These are phyloP conservation scores for Dacryopinax spathularia DNA, from an alignment of 768 basidiomycete species.

Conservation along the genomic window DNA sequence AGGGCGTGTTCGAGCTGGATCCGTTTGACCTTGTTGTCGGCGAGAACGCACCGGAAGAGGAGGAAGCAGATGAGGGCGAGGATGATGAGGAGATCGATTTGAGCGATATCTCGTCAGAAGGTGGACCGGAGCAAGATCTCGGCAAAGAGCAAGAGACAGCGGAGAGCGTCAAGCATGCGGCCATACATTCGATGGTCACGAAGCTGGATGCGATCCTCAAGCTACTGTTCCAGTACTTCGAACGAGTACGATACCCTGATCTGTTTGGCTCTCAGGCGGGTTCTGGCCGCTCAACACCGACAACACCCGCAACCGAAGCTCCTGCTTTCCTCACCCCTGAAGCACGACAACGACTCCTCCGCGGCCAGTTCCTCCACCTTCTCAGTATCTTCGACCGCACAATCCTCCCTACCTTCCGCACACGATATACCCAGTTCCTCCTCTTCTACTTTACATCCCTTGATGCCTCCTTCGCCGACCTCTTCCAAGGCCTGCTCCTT, in stretches of 20 bases:
- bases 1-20: conserved; percentile 52
- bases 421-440: conserved; percentile 93
- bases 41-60: conserved; percentile 7
- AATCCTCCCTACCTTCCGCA: conserved; percentile 90
- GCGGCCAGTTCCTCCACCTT: conserved; percentile 67
- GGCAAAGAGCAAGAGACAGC: conserved; percentile 19
- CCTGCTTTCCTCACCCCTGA: conserved; percentile 15
- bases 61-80: conserved; percentile 27
- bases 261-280: conserved; percentile 3
- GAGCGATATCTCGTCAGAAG: conserved; percentile 67
- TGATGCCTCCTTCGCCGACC: conserved; percentile 73
- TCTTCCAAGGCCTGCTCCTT: conserved; percentile 90
- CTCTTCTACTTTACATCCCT: conserved; percentile 92
- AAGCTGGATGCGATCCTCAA: conserved; percentile 84
- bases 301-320: not conserved
- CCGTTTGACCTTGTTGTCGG: conserved; percentile 73
- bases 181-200: conserved; percentile 73
- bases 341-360: conserved; percentile 30
- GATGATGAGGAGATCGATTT: conserved; percentile 26
- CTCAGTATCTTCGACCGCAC: conserved; percentile 87
- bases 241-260: conserved; percentile 25
- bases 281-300: conserved; percentile 8
- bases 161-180: conserved; percentile 43
- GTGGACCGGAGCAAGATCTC: conserved; percentile 33
- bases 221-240: conserved; percentile 75